Base-by-base conservation (phyloP, 805 yeast species). In the Candida ascalaphidarum region DNA sequence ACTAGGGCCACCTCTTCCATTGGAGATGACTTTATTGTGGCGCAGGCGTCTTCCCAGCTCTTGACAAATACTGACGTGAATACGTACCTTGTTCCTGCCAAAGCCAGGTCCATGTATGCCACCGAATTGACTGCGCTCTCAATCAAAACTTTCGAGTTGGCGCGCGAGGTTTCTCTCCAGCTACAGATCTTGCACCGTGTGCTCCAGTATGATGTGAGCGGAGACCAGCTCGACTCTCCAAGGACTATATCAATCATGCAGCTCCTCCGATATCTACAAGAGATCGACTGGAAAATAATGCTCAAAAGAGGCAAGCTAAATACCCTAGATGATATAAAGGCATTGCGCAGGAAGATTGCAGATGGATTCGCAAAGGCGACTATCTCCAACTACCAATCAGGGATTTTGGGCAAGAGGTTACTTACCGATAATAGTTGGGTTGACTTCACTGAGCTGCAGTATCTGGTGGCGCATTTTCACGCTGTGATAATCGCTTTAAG, bases 401-500 rank as follows among this genome's bases (percentile, higher is more conserved):
- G n/a, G n/a, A n/a, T n/a, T n/a, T n/a, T n/a, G n/a, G n/a, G n/a
- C n/a, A n/a, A n/a, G n/a, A n/a, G n/a, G n/a, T n/a, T n/a, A n/a
- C n/a, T n/a, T n/a, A n/a, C n/a, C n/a, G n/a, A n/a, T n/a, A n/a
- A n/a, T n/a, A n/a, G n/a, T n/a, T n/a, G n/a, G n/a, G n/a, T n/a
- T n/a, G n/a, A n/a, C n/a, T n/a, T n/a, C n/a, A n/a, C n/a, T n/a
- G n/a, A n/a, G n/a, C n/a, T n/a, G n/a, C n/a, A n/a, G n/a, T n/a
- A n/a, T n/a, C n/a, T n/a, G n/a, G n/a, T n/a, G n/a, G n/a, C n/a
- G n/a, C n/a, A n/a, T n/a, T n/a, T n/a, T n/a, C n/a, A n/a, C n/a
- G n/a, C n/a, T n/a, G 55, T 71, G 14, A 56, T 72, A 11, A 50
- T 75, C 36, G 61, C 72, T 1, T 40, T 78, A 14, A 55, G 68